Conservation (phyloP, 1,284 basidiomycete genomes). For the Ganoderma leucocontextum region DNA sequence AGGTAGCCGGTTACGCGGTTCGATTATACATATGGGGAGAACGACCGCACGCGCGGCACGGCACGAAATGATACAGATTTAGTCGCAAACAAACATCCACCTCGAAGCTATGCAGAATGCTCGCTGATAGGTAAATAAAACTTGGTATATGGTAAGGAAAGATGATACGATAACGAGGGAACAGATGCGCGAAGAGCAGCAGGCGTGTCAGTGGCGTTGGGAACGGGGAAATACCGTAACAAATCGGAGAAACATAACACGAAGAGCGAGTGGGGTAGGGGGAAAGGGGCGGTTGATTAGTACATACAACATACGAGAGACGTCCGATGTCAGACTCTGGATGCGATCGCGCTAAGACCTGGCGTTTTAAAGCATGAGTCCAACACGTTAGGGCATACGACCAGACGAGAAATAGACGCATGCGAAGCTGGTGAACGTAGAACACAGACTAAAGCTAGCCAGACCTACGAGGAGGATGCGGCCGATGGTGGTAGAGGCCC, state of each 20-base stretch:
- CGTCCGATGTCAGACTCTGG: not conserved
- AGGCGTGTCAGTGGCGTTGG: not conserved
- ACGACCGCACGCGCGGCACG: not conserved
- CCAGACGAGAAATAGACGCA: not conserved
- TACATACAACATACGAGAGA: conserved; percentile 6
- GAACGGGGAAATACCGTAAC: not conserved
- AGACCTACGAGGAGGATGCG: conserved; percentile 32
- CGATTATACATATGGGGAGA: not conserved
- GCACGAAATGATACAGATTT: not conserved
- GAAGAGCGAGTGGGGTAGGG: not conserved
- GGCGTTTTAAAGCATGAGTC: not conserved
- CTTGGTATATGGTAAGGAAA: conserved; percentile 15
- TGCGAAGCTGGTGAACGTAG: not conserved
- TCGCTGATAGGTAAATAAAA: conserved; percentile 15
- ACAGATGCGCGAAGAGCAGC: not conserved
- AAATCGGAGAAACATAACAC: not conserved
- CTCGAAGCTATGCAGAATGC: conserved; percentile 8
- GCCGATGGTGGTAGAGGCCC: conserved; percentile 33
- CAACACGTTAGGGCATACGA: not conserved
- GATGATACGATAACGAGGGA: conserved; percentile 4
- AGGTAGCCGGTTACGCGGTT: not conserved
- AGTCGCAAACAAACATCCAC: not conserved
- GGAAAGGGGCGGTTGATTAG: not conserved
- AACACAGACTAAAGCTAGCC: conserved; percentile 1
- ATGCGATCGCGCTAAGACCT: conserved; percentile 1